phyloP scores from a whole-genome alignment of 352 stramenopile species.

The Phytopythium boreale region DNA sequence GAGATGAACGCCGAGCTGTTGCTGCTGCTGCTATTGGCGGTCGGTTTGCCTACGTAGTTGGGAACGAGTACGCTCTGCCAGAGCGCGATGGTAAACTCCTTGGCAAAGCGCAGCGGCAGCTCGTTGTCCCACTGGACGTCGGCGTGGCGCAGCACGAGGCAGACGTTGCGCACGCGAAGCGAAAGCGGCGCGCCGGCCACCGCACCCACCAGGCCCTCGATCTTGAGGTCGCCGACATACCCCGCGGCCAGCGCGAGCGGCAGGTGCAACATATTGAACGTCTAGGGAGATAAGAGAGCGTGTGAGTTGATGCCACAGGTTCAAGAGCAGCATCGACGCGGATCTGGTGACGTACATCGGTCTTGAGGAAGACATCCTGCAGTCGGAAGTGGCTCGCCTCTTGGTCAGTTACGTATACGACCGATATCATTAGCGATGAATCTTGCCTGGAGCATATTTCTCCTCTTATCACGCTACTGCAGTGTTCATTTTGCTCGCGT shows the following conservation, averaged over 20 bases:
- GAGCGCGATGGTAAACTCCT: slow-evolving; percentile 57
- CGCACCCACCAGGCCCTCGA: slow-evolving; percentile 59
- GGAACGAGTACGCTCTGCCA: slow-evolving; percentile 43
- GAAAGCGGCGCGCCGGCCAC: slow-evolving; percentile 54
- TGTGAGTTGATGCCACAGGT: too few species aligned
- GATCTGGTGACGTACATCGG: slow-evolving; percentile 23
- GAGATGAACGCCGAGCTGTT: slow-evolving; percentile 34
- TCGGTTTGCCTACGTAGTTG: slow-evolving; percentile 16
- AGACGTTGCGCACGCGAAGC: slow-evolving; percentile 50
- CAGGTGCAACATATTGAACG: slow-evolving; percentile 62
- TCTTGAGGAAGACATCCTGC: slow-evolving; percentile 60
- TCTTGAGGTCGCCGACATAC: slow-evolving; percentile 63
- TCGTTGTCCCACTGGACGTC: slow-evolving; percentile 65
- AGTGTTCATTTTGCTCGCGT: too few species aligned
- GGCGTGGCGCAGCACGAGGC: slow-evolving; percentile 57
- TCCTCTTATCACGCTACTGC: too few species aligned
- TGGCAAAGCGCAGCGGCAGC: slow-evolving; percentile 63
- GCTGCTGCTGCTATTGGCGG: slow-evolving; percentile 28
- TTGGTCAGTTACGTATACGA: slow-evolving; percentile 10
- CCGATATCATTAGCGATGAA: neutral
- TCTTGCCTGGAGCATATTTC: neutral
- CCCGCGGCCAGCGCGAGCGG: slow-evolving; percentile 62
- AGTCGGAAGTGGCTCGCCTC: slow-evolving; percentile 66
- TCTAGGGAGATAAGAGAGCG: slow-evolving; percentile 13
- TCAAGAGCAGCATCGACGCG: neutral